These are phyloP conservation scores for Sicyos baderoa DNA, from an alignment of 306 rosid species.

Conservation along the genomic window DNA sequence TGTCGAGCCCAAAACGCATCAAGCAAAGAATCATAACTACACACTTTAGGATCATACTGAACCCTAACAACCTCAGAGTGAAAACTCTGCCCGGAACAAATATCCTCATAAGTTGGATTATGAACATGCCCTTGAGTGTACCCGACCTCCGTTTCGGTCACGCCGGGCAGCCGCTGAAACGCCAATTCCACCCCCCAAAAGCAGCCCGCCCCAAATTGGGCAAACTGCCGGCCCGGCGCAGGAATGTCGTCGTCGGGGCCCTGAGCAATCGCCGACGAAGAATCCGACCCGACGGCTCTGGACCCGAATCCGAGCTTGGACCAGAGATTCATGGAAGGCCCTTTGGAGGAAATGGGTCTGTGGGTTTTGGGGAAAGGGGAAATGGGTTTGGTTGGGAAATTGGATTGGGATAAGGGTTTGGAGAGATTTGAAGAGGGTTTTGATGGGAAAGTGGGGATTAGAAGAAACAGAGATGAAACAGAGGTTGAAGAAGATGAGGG, in stretches of 20 bases:
- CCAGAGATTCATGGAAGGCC: constrained; percentile 65
- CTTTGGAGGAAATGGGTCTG: constrained; percentile 25
- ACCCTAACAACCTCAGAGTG: constrained; percentile 84
- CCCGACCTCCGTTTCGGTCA: constrained; percentile 79
- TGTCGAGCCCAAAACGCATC: constrained; percentile 75
- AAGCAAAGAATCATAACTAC: constrained; percentile 58
- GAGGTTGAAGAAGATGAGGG: constrained; percentile 18
- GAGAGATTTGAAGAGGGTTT: constrained; percentile 24
- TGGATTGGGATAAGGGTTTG: constrained; percentile 32
- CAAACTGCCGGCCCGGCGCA: constrained; percentile 73
- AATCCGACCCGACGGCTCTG: constrained; percentile 40
- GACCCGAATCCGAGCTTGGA: constrained; percentile 69
- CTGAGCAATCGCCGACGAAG: constrained; percentile 51
- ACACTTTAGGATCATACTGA: constrained; percentile 64
- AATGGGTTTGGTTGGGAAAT: constrained; percentile 19
- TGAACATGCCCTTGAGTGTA: constrained; percentile 67
- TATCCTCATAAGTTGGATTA: constrained; percentile 69
- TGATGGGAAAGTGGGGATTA: constrained; percentile 27
- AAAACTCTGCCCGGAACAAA: constrained; percentile 57
- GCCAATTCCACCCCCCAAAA: constrained; percentile 95
- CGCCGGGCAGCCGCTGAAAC: constrained; percentile 81
- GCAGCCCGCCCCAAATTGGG: constrained; percentile 92
- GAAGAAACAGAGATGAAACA: constrained; percentile 28
- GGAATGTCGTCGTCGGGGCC: constrained; percentile 76
- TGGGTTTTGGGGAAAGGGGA: constrained; percentile 36